Conservation (phyloP, 768 basidiomycete genomes). For the Lanmaoa pseudosensibilis region DNA sequence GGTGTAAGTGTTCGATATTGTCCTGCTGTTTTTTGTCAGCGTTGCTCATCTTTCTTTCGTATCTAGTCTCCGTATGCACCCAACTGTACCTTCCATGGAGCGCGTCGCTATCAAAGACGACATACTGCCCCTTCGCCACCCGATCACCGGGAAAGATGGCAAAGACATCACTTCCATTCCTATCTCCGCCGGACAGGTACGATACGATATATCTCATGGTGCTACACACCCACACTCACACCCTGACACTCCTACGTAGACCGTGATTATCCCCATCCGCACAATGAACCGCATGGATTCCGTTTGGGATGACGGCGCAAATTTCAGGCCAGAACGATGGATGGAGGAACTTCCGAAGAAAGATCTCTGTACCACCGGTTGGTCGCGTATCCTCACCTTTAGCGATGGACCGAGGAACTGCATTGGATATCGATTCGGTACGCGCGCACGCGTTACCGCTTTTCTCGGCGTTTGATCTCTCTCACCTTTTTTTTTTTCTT, state of each 20-base stretch:
- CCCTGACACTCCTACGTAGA: background rate
- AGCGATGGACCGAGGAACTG: slow-evolving; percentile 8
- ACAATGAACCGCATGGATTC: slow-evolving; percentile 5
- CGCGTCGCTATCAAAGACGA: slow-evolving; percentile 4
- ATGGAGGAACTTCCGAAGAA: background rate
- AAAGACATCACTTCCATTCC: slow-evolving; percentile 3
- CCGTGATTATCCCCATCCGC: slow-evolving; percentile 1
- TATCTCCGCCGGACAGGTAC: slow-evolving; percentile 7
- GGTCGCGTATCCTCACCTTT: slow-evolving; percentile 7
- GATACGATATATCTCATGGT: background rate
- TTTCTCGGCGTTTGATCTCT: background rate
- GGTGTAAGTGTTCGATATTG: background rate
- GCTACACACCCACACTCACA: background rate
- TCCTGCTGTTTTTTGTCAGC: background rate
- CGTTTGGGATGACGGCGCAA: background rate
- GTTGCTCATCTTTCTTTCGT: background rate
- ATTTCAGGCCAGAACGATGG: slow-evolving; percentile 4
- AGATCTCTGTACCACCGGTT: slow-evolving; percentile 3
- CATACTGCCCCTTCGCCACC: slow-evolving; percentile 1
- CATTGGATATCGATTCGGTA: slow-evolving; percentile 7
- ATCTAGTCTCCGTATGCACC: slow-evolving; percentile 2
- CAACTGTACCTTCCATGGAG: slow-evolving; percentile 1
- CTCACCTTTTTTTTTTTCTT: no score
- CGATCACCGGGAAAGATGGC: background rate
- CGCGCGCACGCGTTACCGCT: no score